Evolutionary conservation across 1,284 basidiomycete species (phyloP).

Genomic region (Malassezia furfur): DNA sequence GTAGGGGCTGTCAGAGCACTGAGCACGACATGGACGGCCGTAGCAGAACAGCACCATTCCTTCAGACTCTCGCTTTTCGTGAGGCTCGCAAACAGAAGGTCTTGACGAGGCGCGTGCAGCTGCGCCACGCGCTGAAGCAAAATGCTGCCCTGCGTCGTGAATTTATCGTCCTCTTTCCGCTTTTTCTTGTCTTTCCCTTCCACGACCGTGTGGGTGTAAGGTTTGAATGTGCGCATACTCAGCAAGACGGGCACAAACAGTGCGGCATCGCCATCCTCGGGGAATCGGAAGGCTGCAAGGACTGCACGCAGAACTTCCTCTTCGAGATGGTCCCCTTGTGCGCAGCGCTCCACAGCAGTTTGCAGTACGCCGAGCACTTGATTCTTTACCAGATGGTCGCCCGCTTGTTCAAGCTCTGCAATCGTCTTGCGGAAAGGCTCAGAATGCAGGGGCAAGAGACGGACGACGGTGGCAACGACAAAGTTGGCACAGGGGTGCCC

Average conservation of each 20-base stretch:
- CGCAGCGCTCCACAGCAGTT: conserved; percentile 7
- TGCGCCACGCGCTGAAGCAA: conserved; percentile 31
- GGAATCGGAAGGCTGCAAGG: conserved; percentile 11
- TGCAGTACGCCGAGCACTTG: conserved; percentile 12
- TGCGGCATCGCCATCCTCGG: background rate
- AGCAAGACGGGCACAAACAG: conserved; percentile 17
- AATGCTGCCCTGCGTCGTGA: conserved; percentile 35
- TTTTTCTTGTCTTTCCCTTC: conserved; percentile 14
- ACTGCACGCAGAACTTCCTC: conserved; percentile 1
- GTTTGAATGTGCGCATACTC: conserved; percentile 14
- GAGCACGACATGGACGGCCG: conserved; percentile 23
- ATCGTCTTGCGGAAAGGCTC: background rate
- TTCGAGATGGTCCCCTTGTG: background rate
- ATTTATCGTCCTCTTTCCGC: conserved; percentile 14
- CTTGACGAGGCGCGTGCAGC: conserved; percentile 21
- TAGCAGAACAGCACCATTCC: conserved; percentile 22
- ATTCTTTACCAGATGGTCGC: conserved; percentile 12
- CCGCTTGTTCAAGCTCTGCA: conserved; percentile 11
- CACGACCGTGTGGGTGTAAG: conserved; percentile 2
- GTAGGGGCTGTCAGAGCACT: conserved; percentile 17
- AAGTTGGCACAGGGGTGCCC: conserved; percentile 42
- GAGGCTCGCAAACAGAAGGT: conserved; percentile 17
- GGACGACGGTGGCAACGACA: conserved; percentile 28
- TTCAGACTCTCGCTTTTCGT: conserved; percentile 20
- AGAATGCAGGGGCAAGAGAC: conserved; percentile 11